Evolutionary conservation across 495 filamentous ascomycete genomes (phyloP), one percentile per base, ranked within the genome.

Genomic region (Staphylotrichum longicolle): DNA sequence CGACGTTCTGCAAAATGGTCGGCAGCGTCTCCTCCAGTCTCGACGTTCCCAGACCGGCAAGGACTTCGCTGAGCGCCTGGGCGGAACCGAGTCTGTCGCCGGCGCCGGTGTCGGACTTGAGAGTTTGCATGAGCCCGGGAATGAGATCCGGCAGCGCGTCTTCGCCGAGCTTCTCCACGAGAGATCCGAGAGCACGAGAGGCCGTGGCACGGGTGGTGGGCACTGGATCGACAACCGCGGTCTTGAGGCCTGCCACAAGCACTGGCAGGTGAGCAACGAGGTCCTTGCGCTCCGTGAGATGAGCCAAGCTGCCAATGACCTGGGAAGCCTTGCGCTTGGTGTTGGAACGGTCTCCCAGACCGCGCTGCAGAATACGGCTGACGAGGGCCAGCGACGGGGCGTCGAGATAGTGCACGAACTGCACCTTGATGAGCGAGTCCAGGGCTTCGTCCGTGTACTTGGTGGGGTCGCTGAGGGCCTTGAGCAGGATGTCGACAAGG

Each of bases 71-170:
- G 67, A 98, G 90, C 47, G 94, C 94, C 77, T 98, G 94, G 33
- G 94, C 94, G 54, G 94, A 98, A 67, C 94, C 94, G 61, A 98
- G 80, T 70, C 95, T 81, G 76, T 98, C 94, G 68, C 94, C 93
- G 48, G 94, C 94, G 46, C 95, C 92, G 35, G 92, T 93, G 65
- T 98, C 94, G 14, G 94, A 96, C 74, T 96, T 98, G 75, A 98
- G 87, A 11, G 92, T 96, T 64, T 90, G 80, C 94, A 98, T 98
- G 62, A 98, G 88, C 66, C 91, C 92, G 40, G 94, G 94, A 61
- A 98, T 98, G 54, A 98, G 90, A 71, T 98, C 95, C 34, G 94
- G 94, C 53, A 98, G 79, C 54, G 95, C 90, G 73, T 98, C 94
- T 71, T 98, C 94, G 72, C 94, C 94, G 57, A 98, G 85, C 76